Base-by-base conservation (phyloP, 805 yeast genomes). In the Monosporozyma solicola region DNA sequence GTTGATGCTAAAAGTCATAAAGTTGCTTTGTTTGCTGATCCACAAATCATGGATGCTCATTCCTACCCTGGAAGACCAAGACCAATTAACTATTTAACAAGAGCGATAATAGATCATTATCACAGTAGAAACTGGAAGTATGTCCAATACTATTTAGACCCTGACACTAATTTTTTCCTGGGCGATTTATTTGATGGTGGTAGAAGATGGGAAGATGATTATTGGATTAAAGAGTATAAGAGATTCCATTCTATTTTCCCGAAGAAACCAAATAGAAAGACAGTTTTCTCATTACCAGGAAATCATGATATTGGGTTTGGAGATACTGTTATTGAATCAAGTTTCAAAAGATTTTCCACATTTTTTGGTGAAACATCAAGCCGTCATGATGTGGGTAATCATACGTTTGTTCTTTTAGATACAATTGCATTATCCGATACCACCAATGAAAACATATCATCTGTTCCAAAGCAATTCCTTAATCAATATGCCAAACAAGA, bases 281-380 rank as follows among this genome's bases (percentile, higher is more conserved):
- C 76, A 2, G 59, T 74, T 20, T 66, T 72, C 73, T 71, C 75
- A n/a, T 60, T 79, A 33, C 96, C 97, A 0, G 99, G 99, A 1
- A 94, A 94, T 65, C 99, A 94, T 66, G 99, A 94, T 65, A 88
- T 95, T 57, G 99, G 99, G 0, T 92, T 85, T 70, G 96, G 94
- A 31, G 80, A 83, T 54, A 80, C 82, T 0, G 80, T 94, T 15
- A 74, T 80, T 16, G 74, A 76, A 27, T 68, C 74, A 1, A 80
- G 84, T 25, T 69, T 79, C 47, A 69, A 79, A 37, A 71, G 98
- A 58, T 94, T 91, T 68, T 70, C 77, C 41, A 71, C 83, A 1
- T 77, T 74, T 63, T 92, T 89, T 67, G 99, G 98, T 1, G 80
- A 80, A 43, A 72, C 94, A 0, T 74, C 77, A 22, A 75, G 79